Percentiles rank a stretch among this genome's conserved stretches.
These are phyloP conservation scores for Aspergillus chevalieri DNA, from an alignment of 2,329 filamentous ascomycete species.

Conservation along the genomic window DNA sequence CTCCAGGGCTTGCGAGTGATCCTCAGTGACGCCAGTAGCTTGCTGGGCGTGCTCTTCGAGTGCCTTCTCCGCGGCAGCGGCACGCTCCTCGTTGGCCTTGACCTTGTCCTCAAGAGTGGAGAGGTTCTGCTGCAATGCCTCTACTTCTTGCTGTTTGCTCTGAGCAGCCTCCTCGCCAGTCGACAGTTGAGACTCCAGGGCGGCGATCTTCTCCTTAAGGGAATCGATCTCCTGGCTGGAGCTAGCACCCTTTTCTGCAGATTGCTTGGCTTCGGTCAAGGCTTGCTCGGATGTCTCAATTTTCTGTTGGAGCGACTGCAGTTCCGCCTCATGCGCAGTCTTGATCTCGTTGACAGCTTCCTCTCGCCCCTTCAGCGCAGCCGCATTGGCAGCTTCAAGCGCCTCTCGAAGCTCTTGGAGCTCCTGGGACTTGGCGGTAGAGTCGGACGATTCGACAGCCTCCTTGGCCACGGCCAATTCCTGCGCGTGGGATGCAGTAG, in stretches of 20 bases:
- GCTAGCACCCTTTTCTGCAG: slow-evolving; percentile 27
- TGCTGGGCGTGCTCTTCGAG: slow-evolving; percentile 30
- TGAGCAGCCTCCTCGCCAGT: slow-evolving; percentile 27
- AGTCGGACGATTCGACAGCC: slow-evolving; percentile 23
- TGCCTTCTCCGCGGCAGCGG: slow-evolving; percentile 25
- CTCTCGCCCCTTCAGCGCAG: slow-evolving; percentile 24
- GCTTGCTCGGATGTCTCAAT: slow-evolving; percentile 29
- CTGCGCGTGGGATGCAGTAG: slow-evolving; percentile 25
- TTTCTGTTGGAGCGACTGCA: slow-evolving; percentile 30
- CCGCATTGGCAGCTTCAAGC: slow-evolving; percentile 24
- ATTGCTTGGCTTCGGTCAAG: slow-evolving; percentile 26
- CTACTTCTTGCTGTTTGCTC: slow-evolving; percentile 31
- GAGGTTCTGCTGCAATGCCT: slow-evolving; percentile 32
- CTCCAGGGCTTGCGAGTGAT: slow-evolving; percentile 29
- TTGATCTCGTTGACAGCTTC: slow-evolving; percentile 27
- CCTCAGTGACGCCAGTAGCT: slow-evolving; percentile 22
- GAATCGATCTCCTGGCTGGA: slow-evolving; percentile 32
- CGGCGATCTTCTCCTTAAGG: slow-evolving; percentile 29
- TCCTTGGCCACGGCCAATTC: slow-evolving; percentile 29
- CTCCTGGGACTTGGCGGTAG: slow-evolving; percentile 24
- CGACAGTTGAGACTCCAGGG: slow-evolving; percentile 27
- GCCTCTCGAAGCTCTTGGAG: slow-evolving; percentile 30
- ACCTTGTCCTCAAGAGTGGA: slow-evolving; percentile 30
- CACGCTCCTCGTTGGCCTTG: slow-evolving; percentile 34
- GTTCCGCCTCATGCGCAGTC: slow-evolving; percentile 23